Conservation (phyloP, 805 yeast genomes). For the Candida gorgasii region DNA sequence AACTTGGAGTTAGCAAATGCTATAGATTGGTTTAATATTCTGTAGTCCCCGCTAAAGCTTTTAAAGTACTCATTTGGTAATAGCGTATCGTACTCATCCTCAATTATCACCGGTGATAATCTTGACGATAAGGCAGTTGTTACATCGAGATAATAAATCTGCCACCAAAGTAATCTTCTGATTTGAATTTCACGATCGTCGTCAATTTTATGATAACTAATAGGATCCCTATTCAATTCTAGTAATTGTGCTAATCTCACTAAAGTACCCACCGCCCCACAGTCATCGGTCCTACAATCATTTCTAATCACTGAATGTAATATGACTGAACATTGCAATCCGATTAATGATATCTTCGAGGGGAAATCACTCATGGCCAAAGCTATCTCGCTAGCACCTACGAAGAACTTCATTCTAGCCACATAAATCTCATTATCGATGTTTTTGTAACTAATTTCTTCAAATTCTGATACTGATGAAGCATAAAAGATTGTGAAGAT, state of each 20-base stretch:
- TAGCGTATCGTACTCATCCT: slow-evolving; percentile 15
- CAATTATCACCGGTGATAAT: slow-evolving; percentile 14
- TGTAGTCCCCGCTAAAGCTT: slow-evolving; percentile 7
- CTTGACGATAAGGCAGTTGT: slow-evolving; percentile 14
- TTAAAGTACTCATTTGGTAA: slow-evolving; percentile 14
- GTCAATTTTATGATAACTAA: slow-evolving; percentile 9
- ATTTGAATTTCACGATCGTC: slow-evolving; percentile 10
- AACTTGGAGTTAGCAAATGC: slow-evolving; percentile 15
- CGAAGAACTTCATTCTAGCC: slow-evolving; percentile 13
- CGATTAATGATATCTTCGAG: slow-evolving; percentile 11
- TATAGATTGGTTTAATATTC: slow-evolving; percentile 10
- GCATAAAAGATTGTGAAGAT: slow-evolving; percentile 17
- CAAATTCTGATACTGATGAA: slow-evolving; percentile 16
- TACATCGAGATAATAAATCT: slow-evolving; percentile 14
- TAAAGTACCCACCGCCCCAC: slow-evolving; percentile 15
- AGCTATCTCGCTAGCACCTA: slow-evolving; percentile 17
- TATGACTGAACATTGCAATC: slow-evolving; percentile 13
- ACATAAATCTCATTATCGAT: slow-evolving; percentile 4
- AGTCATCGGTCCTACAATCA: slow-evolving; percentile 16
- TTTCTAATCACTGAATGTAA: slow-evolving; percentile 15
- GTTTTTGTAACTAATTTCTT: slow-evolving; percentile 10
- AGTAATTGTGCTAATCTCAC: slow-evolving; percentile 14
- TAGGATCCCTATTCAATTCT: slow-evolving; percentile 17
- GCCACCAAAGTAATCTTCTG: slow-evolving; percentile 17
- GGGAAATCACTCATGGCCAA: slow-evolving; percentile 16